Evolutionary conservation across 2,329 filamentous ascomycete genomes (phyloP).

Genomic region (Trichoderma atrobrunneum): DNA sequence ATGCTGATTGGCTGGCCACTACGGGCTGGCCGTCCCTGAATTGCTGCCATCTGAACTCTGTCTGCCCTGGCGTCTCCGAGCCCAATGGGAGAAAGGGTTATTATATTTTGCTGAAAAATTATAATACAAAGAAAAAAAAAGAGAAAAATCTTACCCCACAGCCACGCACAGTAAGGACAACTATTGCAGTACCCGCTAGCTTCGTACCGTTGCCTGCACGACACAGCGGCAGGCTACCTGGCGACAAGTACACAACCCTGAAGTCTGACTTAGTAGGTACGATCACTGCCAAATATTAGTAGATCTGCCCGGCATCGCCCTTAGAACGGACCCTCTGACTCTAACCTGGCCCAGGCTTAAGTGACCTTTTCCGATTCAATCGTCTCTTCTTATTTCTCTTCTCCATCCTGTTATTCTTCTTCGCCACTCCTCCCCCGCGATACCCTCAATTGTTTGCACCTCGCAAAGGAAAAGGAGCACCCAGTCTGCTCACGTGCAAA

Average conservation of each 20-base stretch:
- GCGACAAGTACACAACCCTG: background rate
- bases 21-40: background rate
- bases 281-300: background rate
- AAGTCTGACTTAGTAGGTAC: background rate
- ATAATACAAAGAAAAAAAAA: background rate
- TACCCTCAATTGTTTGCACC: constrained; percentile 9
- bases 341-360: background rate
- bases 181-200: background rate
- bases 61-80: background rate
- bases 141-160: background rate
- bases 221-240: background rate
- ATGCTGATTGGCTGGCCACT: background rate
- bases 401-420: constrained; percentile 1
- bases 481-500: background rate
- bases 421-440: background rate
- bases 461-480: background rate
- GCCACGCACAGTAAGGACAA: background rate
- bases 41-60: background rate
- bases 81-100: background rate
- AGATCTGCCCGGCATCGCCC: constrained; percentile 12
- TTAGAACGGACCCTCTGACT: background rate
- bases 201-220: background rate
- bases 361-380: background rate
- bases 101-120: background rate
- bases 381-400: constrained; percentile 2